Percentiles rank a stretch among this genome's conserved stretches.
These are phyloP conservation scores for Basidiobolus heterosporus DNA, from an alignment of 371 early-diverging fungal genomes.

Conservation along the genomic window DNA sequence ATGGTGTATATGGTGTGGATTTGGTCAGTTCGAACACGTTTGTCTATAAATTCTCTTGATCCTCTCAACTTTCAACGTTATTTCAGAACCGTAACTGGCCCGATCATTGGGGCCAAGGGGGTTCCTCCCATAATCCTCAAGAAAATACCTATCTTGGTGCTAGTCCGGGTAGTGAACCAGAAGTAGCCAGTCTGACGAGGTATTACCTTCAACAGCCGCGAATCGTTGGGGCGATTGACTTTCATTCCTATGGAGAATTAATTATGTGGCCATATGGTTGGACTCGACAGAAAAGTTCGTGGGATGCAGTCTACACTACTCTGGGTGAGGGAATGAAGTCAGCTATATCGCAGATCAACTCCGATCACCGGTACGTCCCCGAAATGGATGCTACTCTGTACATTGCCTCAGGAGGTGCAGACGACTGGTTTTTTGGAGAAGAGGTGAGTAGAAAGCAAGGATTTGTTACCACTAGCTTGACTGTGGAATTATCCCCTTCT, in stretches of 20 bases:
- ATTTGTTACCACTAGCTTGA: constrained; percentile 2
- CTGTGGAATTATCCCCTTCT: constrained; percentile 3
- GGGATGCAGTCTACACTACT: neutral
- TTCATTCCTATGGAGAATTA: constrained; percentile 30
- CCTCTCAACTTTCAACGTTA: no score
- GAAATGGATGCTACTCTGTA: constrained; percentile 2
- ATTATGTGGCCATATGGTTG: constrained; percentile 16
- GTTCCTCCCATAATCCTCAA: constrained; percentile 24
- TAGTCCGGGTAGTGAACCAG: constrained; percentile 31
- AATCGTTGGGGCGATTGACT: constrained; percentile 35
- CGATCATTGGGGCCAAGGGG: constrained; percentile 35
- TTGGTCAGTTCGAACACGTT: no score
- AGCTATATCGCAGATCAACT: neutral
- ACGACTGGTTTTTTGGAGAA: constrained; percentile 5
- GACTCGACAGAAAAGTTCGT: neutral
- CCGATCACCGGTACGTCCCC: neutral
- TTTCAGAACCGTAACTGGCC: constrained; percentile 18
- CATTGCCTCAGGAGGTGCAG: constrained; percentile 2
- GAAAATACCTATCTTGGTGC: constrained; percentile 36
- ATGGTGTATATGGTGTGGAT: constrained; percentile 4
- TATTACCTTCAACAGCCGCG: constrained; percentile 22
- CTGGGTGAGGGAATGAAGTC: constrained; percentile 1
- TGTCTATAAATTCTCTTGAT: no score
- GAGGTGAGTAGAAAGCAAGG: neutral
- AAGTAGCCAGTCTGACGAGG: constrained; percentile 24